Conservation (phyloP, 371 early-diverging fungal species). For the Saksenaea vasiformis region DNA sequence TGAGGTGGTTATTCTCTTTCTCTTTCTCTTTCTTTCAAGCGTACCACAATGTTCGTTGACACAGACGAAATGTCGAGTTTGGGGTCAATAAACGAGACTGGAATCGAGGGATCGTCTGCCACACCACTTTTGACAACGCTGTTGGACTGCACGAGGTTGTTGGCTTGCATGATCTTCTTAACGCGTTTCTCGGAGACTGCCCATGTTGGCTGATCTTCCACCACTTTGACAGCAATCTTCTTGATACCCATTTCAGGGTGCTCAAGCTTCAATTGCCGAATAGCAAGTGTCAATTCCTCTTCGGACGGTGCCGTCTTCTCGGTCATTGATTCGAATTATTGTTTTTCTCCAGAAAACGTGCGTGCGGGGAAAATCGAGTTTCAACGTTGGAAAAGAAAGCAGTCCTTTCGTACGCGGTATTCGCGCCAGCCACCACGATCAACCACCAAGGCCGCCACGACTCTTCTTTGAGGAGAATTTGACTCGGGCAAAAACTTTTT, state of each 20-base stretch:
- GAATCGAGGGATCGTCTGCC: conserved; percentile 60
- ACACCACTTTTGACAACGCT: conserved; percentile 46
- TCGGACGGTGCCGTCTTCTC: conserved; percentile 39
- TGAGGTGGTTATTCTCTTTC: background rate
- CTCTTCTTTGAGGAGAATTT: too few species aligned
- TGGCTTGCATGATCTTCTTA: conserved; percentile 61
- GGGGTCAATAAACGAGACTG: conserved; percentile 64
- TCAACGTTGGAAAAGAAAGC: conserved; percentile 5
- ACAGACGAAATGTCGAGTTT: conserved; percentile 49
- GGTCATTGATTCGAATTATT: conserved; percentile 17
- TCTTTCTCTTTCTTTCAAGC: background rate
- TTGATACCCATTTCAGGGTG: conserved; percentile 61
- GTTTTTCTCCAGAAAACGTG: background rate
- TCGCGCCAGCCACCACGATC: background rate
- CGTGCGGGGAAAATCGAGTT: background rate
- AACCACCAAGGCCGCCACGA: background rate
- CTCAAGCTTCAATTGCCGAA: conserved; percentile 51
- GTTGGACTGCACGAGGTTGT: background rate
- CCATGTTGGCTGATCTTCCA: conserved; percentile 55
- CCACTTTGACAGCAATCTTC: conserved; percentile 49
- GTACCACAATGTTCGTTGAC: conserved; percentile 39
- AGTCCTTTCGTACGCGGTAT: background rate
- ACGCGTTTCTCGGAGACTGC: conserved; percentile 69
- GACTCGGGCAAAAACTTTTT: too few species aligned
- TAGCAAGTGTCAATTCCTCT: conserved; percentile 39